phyloP scores from a whole-genome alignment of 2,329 filamentous ascomycete species.

The Colletotrichum tofieldiae region DNA sequence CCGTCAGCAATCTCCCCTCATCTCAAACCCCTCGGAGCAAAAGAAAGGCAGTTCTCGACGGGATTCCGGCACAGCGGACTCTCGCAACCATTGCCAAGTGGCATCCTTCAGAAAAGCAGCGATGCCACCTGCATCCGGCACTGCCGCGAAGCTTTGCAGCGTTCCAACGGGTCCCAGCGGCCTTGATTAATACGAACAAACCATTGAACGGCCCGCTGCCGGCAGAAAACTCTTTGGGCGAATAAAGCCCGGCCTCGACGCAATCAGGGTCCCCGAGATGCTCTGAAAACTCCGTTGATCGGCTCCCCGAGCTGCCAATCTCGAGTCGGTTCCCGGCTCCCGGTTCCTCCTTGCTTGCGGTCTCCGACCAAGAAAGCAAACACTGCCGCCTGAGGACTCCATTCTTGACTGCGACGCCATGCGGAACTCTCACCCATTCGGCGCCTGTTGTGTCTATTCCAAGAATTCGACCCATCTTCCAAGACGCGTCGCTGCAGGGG shows the following conservation, averaged over 20 bases:
- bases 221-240: slow-evolving; percentile 1
- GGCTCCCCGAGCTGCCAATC: slow-evolving; percentile 26
- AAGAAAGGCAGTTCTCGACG: slow-evolving; percentile 20
- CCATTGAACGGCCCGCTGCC: background rate
- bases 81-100: background rate
- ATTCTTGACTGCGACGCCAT: slow-evolving; percentile 34
- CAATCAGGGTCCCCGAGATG: background rate
- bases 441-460: slow-evolving; percentile 19
- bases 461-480: slow-evolving; percentile 12
- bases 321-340: slow-evolving; percentile 35
- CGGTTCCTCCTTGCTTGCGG: slow-evolving; percentile 35
- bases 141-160: slow-evolving; percentile 23
- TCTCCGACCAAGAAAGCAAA: slow-evolving; percentile 11
- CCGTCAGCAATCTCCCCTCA: background rate
- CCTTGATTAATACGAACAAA: slow-evolving; percentile 39
- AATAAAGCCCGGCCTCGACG: slow-evolving; percentile 1
- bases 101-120: slow-evolving; percentile 17
- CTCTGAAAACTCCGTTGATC: slow-evolving; percentile 26
- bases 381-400: slow-evolving; percentile 18
- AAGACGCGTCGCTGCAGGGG: slow-evolving; percentile 38
- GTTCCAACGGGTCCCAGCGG: slow-evolving; percentile 35
- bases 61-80: slow-evolving; percentile 9
- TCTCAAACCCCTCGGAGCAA: background rate
- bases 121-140: slow-evolving; percentile 16
- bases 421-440: slow-evolving; percentile 11